These are phyloP conservation scores for Phaeophleospora eucalypticola DNA, from an alignment of 2,329 filamentous ascomycete genomes.

Conservation along the genomic window DNA sequence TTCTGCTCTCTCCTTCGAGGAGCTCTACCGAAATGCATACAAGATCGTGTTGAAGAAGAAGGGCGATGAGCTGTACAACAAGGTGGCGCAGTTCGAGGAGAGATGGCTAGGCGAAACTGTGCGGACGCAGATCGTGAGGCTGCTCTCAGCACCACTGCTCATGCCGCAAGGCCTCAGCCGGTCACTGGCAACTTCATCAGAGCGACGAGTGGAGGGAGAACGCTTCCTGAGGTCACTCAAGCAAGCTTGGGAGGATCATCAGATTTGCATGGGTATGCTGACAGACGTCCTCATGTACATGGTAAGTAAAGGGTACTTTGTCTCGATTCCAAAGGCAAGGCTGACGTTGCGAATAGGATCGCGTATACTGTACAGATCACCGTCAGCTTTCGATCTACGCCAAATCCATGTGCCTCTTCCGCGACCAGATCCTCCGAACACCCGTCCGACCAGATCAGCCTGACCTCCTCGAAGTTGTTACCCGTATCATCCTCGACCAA, in stretches of 20 bases:
- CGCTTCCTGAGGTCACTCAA: constrained; percentile 73
- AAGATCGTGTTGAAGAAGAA: constrained; percentile 88
- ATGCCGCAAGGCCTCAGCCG: constrained; percentile 37
- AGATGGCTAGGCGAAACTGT: constrained; percentile 74
- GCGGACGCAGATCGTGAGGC: constrained; percentile 62
- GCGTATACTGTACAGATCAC: constrained; percentile 71
- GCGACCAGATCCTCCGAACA: constrained; percentile 74
- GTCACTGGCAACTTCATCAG: constrained; percentile 61
- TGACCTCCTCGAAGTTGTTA: constrained; percentile 69
- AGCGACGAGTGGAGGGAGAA: constrained; percentile 76
- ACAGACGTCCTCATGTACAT: constrained; percentile 94
- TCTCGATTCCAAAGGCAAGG: constrained; percentile 18
- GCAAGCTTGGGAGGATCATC: constrained; percentile 81
- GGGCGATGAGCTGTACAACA: constrained; percentile 73
- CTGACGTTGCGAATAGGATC: constrained; percentile 54
- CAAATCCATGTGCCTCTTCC: constrained; percentile 79
- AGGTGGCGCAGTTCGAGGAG: constrained; percentile 75
- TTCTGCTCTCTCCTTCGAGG: constrained; percentile 85
- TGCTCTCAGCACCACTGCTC: constrained; percentile 68
- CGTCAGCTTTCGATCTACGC: constrained; percentile 75
- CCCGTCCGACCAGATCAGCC: constrained; percentile 45
- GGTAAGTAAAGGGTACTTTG: constrained; percentile 40
- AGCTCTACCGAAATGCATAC: constrained; percentile 90
- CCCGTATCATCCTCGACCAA: constrained; percentile 80
- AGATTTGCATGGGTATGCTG: constrained; percentile 91